A percentile compares a stretch with the other conserved stretches of the same genome.
Conservation (phyloP, 2,329 filamentous ascomycete species). For the Lasiodiplodia theobromae region DNA sequence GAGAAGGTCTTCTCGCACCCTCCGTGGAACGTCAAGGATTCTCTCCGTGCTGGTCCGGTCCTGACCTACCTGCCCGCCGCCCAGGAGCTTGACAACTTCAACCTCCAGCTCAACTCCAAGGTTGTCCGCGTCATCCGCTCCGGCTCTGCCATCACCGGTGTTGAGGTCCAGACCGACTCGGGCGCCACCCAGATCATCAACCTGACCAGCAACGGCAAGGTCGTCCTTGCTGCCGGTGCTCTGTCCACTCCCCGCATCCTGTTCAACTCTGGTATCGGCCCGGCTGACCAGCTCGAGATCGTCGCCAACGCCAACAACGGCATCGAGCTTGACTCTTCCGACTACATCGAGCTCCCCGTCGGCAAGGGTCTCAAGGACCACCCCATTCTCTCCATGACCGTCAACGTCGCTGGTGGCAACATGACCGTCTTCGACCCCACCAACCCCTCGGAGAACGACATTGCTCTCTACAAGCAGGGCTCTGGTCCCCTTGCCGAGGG, state of each 20-base stretch:
- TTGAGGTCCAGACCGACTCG: constrained; percentile 33
- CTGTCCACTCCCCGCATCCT: constrained; percentile 38
- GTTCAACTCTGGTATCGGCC: constrained; percentile 40
- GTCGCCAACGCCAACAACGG: constrained; percentile 33
- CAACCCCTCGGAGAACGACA: constrained; percentile 39
- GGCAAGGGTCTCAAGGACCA: constrained; percentile 46
- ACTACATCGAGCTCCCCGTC: constrained; percentile 38
- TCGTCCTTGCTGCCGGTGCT: constrained; percentile 38
- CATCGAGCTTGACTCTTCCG: constrained; percentile 32
- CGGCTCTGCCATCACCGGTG: constrained; percentile 34
- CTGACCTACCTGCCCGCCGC: constrained; percentile 36
- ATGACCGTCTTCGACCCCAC: constrained; percentile 38
- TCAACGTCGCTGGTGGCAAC: constrained; percentile 35
- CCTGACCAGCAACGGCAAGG: constrained; percentile 35
- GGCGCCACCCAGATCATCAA: constrained; percentile 35
- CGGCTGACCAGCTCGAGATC: constrained; percentile 37
- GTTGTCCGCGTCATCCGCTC: constrained; percentile 35
- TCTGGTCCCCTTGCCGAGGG: constrained; percentile 55
- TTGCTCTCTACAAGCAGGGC: constrained; percentile 44
- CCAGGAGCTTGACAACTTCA: constrained; percentile 34
- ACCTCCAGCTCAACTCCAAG: constrained; percentile 36
- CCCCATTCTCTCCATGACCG: constrained; percentile 45
- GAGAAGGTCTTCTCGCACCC: constrained; percentile 34
- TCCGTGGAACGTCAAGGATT: constrained; percentile 29
- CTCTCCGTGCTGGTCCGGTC: constrained; percentile 36